Percentiles rank a stretch among this genome's conserved stretches.
These are phyloP conservation scores for Spathaspora girioi DNA, from an alignment of 805 yeast species.

Conservation along the genomic window DNA sequence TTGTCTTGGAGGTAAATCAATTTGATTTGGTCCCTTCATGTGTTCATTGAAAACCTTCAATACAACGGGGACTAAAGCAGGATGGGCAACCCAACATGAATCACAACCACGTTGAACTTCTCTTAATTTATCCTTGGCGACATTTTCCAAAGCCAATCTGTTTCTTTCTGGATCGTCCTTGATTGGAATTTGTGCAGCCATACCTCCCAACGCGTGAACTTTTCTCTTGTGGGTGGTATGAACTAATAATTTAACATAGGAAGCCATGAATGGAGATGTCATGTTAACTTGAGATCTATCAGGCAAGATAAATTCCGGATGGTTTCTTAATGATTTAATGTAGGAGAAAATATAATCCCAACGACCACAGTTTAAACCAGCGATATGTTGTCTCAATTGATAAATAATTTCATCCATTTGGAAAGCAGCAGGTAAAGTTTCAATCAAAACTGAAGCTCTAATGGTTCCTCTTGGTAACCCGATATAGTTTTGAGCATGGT, in stretches of 20 bases:
- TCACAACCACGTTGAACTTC: slow-evolving; percentile 80
- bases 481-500: slow-evolving; percentile 69
- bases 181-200: slow-evolving; percentile 87
- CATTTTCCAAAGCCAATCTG: slow-evolving; percentile 66
- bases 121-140: slow-evolving; percentile 69
- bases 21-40: slow-evolving; percentile 83
- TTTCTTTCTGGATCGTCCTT: slow-evolving; percentile 65
- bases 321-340: slow-evolving; percentile 70
- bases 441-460: slow-evolving; percentile 78
- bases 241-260: slow-evolving; percentile 70
- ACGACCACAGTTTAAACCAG: slow-evolving; percentile 84
- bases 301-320: slow-evolving; percentile 66
- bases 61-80: slow-evolving; percentile 73
- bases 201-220: slow-evolving; percentile 87
- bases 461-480: slow-evolving; percentile 72
- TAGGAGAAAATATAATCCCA: slow-evolving; percentile 87
- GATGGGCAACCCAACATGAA: slow-evolving; percentile 90
- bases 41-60: slow-evolving; percentile 66
- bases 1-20: slow-evolving; percentile 46
- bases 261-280: slow-evolving; percentile 78
- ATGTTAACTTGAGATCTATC: slow-evolving; percentile 76
- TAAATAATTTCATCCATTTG: slow-evolving; percentile 83
- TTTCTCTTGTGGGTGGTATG: slow-evolving; percentile 73
- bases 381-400: slow-evolving; percentile 71
- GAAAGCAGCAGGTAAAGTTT: slow-evolving; percentile 81